Percentiles rank a stretch among this genome's conserved stretches.
These are phyloP conservation scores for Tricholoma sp. DNA, from an alignment of 768 basidiomycete species.

Conservation along the genomic window DNA sequence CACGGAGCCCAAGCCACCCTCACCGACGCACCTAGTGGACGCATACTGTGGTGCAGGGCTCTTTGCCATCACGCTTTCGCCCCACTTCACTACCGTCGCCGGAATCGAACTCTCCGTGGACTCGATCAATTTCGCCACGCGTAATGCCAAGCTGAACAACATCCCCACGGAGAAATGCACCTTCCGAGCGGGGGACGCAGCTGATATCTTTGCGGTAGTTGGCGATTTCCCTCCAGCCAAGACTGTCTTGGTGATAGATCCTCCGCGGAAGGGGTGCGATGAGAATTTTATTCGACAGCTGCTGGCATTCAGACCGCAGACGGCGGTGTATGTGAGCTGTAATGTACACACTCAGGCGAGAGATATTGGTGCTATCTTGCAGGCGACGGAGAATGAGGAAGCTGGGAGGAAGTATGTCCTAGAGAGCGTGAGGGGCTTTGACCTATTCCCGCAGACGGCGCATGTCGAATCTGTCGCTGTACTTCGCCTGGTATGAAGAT, in stretches of 20 bases:
- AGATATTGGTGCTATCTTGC: constrained; percentile 75
- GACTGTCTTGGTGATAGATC: constrained; percentile 80
- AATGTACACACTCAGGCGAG: constrained; percentile 93
- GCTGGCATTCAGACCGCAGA: constrained; percentile 57
- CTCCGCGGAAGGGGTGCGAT: constrained; percentile 94
- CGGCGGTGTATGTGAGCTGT: constrained; percentile 89
- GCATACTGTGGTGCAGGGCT: constrained; percentile 90
- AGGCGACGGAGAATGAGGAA: constrained; percentile 32
- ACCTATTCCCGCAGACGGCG: constrained; percentile 94
- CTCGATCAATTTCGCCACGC: constrained; percentile 63
- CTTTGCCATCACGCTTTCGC: constrained; percentile 80
- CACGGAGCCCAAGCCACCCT: constrained; percentile 6
- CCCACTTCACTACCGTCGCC: constrained; percentile 67
- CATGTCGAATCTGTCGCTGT: constrained; percentile 87
- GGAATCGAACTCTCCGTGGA: constrained; percentile 84
- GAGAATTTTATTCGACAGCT: constrained; percentile 73
- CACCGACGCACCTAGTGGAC: constrained; percentile 86
- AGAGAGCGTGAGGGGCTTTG: constrained; percentile 84
- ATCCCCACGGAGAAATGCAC: constrained; percentile 52
- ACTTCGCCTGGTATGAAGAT: constrained; percentile 38
- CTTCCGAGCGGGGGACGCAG: constrained; percentile 81
- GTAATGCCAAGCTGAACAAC: constrained; percentile 61
- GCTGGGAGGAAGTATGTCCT: constrained; percentile 58
- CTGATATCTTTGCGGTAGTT: constrained; percentile 75
- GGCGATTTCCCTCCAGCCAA: constrained; percentile 55